Conservation (phyloP, 2,329 filamentous ascomycete species). For the Nigrospora osmanthi region DNA sequence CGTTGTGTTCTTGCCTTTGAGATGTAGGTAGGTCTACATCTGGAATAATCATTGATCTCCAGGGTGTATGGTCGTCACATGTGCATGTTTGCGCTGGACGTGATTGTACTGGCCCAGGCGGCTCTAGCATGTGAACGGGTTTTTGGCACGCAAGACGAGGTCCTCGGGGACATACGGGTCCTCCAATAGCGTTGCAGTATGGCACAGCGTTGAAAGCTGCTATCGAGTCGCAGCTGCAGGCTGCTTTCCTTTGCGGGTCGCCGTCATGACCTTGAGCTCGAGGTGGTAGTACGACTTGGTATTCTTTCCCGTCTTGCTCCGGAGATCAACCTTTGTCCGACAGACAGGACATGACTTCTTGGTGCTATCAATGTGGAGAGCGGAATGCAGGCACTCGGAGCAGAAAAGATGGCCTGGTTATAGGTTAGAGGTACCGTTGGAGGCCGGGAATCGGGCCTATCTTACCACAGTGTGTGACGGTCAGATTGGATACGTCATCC, state of each 20-base stretch:
- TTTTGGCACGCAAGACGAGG: too few species aligned
- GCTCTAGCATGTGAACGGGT: too few species aligned
- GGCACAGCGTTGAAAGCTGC: background rate
- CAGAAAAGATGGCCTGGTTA: constrained; percentile 56
- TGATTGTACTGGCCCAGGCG: too few species aligned
- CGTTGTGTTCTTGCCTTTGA: too few species aligned
- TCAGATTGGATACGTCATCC: constrained; percentile 50
- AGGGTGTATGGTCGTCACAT: too few species aligned
- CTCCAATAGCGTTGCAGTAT: too few species aligned
- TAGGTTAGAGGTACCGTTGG: constrained; percentile 5
- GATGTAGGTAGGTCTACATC: too few species aligned
- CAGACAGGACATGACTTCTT: constrained; percentile 57
- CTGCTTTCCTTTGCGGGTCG: constrained; percentile 43
- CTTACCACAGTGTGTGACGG: constrained; percentile 61
- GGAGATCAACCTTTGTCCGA: constrained; percentile 47
- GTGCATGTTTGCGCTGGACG: too few species aligned
- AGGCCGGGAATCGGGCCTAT: constrained; percentile 4
- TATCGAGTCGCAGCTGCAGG: constrained; percentile 12
- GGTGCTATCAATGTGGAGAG: constrained; percentile 47
- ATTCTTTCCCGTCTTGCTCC: constrained; percentile 29
- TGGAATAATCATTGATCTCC: too few species aligned
- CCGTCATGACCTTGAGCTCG: constrained; percentile 55
- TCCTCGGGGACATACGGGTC: too few species aligned
- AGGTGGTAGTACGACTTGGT: constrained; percentile 47
- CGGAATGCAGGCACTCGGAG: constrained; percentile 52